Evolutionary conservation across 352 stramenopile genomes (phyloP), one percentile per base, ranked within the genome.

Genomic region (Globisporangium cederbergense): DNA sequence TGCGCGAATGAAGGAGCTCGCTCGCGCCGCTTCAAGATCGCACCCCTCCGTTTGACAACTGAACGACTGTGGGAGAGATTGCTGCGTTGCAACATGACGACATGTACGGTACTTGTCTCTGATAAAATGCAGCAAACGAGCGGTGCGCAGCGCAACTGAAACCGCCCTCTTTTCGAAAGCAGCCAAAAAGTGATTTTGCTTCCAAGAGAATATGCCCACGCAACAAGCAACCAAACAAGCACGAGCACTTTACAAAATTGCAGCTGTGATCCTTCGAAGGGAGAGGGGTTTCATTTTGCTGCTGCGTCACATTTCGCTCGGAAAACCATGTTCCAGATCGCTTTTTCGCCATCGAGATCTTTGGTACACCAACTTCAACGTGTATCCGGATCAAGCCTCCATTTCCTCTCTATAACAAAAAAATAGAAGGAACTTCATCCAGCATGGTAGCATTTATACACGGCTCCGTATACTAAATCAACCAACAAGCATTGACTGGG

Each of bases 241-340:
- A 34, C 30, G 10, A 45, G 40, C 40, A 45, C 40, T 45, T 18
- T 45, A 3, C 9, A 45, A 18, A 18, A 45, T 45, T 45, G 40
- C 40, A 45, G 36, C n/a, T n/a, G n/a, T n/a, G n/a, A n/a, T n/a
- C n/a, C n/a, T n/a, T n/a, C n/a, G n/a, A n/a, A n/a, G n/a, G n/a
- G n/a, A n/a, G n/a, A n/a, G n/a, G 14, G 14, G 42, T 47, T 47
- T 47, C 42, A n/a, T n/a, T n/a, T n/a, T n/a, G n/a, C 13, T 46
- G 18, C n/a, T 46, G 40, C 13, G 40, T 13, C 28, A 34, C 14
- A 54, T n/a, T n/a, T n/a, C n/a, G n/a, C n/a, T n/a, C n/a, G n/a
- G n/a, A n/a, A 56, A 54, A 54, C 30, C 32, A 57, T 22, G 5
- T 66, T 73, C 68, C 67, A 69, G 57, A 71, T 72, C 68, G 43